phyloP scores from a whole-genome alignment of 768 basidiomycete species.

The Termitomyces sp. region DNA sequence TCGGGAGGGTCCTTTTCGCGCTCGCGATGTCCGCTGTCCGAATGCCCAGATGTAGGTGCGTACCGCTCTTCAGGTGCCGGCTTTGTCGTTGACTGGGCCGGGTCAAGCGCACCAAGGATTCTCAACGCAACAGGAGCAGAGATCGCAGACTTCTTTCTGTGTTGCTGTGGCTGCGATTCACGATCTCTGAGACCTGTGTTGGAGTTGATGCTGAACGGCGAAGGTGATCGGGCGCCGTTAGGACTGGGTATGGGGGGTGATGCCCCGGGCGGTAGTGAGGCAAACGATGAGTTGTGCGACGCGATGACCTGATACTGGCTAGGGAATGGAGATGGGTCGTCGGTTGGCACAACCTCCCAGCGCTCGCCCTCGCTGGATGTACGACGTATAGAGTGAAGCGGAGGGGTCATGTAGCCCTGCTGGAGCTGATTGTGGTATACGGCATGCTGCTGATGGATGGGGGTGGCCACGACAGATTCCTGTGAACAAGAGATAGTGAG shows the following conservation, averaged over 20 bases:
- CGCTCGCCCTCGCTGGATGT: constrained; percentile 36
- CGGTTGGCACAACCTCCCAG: constrained; percentile 41
- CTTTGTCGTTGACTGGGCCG: constrained; percentile 31
- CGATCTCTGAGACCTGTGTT: constrained; percentile 22
- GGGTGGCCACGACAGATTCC: constrained; percentile 26
- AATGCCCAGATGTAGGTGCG: constrained; percentile 8
- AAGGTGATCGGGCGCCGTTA: constrained; percentile 38
- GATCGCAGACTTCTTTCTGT: constrained; percentile 20
- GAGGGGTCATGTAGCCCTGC: constrained; percentile 14
- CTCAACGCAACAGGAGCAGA: constrained; percentile 41
- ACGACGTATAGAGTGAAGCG: constrained; percentile 18
- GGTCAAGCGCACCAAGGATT: constrained; percentile 63
- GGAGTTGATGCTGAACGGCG: constrained; percentile 40
- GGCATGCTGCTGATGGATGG: constrained; percentile 37
- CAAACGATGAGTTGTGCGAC: constrained; percentile 52
- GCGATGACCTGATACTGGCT: constrained; percentile 27
- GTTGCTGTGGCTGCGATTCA: constrained; percentile 19
- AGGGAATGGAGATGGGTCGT: constrained; percentile 24
- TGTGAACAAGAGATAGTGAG: constrained; percentile 2
- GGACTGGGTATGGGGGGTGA: constrained; percentile 38
- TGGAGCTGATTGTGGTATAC: constrained; percentile 24
- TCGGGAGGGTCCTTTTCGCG: constrained; percentile 27
- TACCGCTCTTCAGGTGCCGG: constrained; percentile 32
- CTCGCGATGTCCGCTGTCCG: constrained; percentile 30
- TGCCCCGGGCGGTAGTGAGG: constrained; percentile 42